Base-by-base conservation (phyloP, 352 stramenopile genomes). In the Albugo laibachii region DNA sequence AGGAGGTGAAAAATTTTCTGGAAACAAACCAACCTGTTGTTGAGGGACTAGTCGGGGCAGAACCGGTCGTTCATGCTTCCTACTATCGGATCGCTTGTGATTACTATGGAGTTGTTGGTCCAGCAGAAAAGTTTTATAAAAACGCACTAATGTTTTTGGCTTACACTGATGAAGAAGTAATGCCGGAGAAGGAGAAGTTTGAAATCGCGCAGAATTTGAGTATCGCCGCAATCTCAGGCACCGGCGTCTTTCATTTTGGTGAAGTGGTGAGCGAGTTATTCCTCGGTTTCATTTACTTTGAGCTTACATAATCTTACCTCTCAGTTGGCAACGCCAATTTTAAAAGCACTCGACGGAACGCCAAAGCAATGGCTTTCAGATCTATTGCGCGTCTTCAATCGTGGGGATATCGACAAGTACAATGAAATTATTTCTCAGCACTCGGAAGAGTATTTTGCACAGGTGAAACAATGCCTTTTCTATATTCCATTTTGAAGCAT, bases 211-310 rank as follows among this genome's bases (percentile, higher is more conserved):
- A 93, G 13, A 93, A 97, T 69, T 77, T 98, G 47, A 89, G 76
- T 64, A 76, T 99, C 39, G 91, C 95, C 10, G 93, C 95, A 34
- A 71, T 99, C 36, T 97, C 92, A 15, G 94, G 89, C 37, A 87
- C 98, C 40, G 86, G 88, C 15, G 92, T 99, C 2, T 99, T 97
- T 67, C 98, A 98, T 70, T 97, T 98, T 59, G 94, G 94, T 40
- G 92, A 98, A 86, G 85, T 98, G 52, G 80, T 97, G 42, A 35
- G 77, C 61, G 11, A 35, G n/a, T 19, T 42, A 11, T 11, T 16
- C 50, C 50, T 2, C 27, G 18, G 15, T 37, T 5, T 11, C 13
- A 39, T 13, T 52, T 13, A 56, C 20, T 11, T 1, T 24, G 3
- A 8, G 8, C 38, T 19, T 10, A 19, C 16, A 43, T 24, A 8